phyloP scores from a whole-genome alignment of 352 stramenopile species.

The Blastocystis sp. region DNA sequence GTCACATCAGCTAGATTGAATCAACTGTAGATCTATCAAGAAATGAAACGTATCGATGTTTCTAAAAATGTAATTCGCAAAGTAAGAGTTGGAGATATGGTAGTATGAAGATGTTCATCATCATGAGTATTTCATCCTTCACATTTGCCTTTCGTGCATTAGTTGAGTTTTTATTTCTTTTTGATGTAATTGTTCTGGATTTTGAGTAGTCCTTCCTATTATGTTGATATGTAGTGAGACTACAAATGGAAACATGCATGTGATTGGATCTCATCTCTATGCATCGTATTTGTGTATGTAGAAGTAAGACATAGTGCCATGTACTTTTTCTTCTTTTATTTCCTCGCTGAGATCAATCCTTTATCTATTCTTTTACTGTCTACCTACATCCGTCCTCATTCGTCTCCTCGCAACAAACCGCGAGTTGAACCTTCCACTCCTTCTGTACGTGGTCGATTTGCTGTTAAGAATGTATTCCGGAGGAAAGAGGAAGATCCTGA shows the following conservation, averaged over 20 bases:
- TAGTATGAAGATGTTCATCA: slow-evolving; percentile 20
- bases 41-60: slow-evolving; percentile 29
- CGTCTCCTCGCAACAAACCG: not conserved
- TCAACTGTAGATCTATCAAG: not conserved
- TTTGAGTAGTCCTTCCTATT: not conserved
- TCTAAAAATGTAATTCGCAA: not conserved
- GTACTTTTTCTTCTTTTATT: slow-evolving; percentile 57
- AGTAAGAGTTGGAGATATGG: not conserved
- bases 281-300: not conserved
- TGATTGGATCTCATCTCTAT: slow-evolving; percentile 36
- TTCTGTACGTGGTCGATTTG: not conserved
- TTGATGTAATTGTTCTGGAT: slow-evolving; percentile 13
- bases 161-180: slow-evolving; percentile 6
- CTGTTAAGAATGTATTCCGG: not conserved
- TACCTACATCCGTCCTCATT: slow-evolving; percentile 3
- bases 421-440: not conserved
- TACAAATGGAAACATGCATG: slow-evolving; percentile 37
- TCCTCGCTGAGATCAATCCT: slow-evolving; percentile 23
- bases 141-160: slow-evolving; percentile 1
- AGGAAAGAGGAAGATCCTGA: not conserved
- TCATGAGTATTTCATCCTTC: slow-evolving; percentile 9
- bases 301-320: not conserved
- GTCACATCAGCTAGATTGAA: not conserved
- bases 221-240: not conserved
- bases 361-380: slow-evolving; percentile 39